Percentiles rank a stretch among this genome's conserved stretches.
phyloP scores from a whole-genome alignment of 306 rosid genomes.

The Myrica gale region DNA sequence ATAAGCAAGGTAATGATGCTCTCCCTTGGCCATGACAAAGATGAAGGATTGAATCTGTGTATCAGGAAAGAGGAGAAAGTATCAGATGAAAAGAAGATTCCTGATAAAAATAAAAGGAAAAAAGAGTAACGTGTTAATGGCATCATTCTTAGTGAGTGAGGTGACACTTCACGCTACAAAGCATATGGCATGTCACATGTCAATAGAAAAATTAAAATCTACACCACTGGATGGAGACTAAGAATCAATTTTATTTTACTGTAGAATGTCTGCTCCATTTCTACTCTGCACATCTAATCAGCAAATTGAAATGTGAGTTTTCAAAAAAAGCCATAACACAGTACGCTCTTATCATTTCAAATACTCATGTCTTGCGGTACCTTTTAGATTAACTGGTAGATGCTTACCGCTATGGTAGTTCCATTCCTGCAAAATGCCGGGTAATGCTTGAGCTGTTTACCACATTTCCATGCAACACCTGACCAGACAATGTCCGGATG shows the following conservation, averaged over 20 bases:
- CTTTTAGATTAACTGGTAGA: slow-evolving; percentile 9
- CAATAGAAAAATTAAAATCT: neutral
- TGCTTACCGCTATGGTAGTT: slow-evolving; percentile 75
- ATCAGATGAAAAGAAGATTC: slow-evolving; percentile 19
- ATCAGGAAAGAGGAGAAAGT: slow-evolving; percentile 28
- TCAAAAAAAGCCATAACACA: neutral
- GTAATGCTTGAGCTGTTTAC: slow-evolving; percentile 92
- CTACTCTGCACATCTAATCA: neutral
- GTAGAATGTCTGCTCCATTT: neutral
- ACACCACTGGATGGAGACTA: neutral
- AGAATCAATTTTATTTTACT: neutral
- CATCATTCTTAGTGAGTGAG: neutral
- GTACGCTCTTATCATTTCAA: neutral
- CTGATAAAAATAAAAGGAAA: neutral
- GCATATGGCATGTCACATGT: neutral
- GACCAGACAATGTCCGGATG: slow-evolving; percentile 89
- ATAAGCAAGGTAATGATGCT: slow-evolving; percentile 80
- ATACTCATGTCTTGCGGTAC: neutral
- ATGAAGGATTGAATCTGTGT: slow-evolving; percentile 85
- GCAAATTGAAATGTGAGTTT: neutral
- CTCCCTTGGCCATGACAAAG: slow-evolving; percentile 97
- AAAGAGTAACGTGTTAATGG: neutral
- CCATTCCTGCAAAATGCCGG: slow-evolving; percentile 84
- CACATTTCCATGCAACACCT: slow-evolving; percentile 87
- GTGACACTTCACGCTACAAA: neutral